Evolutionary conservation across 2,329 filamentous ascomycete genomes (phyloP).

Genomic region (Penicillium expansum): DNA sequence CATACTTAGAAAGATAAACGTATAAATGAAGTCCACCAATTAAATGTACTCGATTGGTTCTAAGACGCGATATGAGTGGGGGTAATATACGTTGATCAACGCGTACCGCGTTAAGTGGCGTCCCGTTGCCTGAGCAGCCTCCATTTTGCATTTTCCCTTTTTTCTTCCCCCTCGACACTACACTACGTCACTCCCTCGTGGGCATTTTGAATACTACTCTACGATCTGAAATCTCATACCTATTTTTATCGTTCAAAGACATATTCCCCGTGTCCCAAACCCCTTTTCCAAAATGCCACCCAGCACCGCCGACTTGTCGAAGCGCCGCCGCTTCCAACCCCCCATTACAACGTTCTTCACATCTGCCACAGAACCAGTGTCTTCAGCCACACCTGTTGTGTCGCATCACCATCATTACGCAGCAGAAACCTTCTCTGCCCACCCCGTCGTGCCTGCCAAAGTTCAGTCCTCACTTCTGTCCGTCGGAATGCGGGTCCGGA

Average conservation of each 20-base stretch:
- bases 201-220: neutral
- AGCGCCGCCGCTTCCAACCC: slow-evolving; percentile 47
- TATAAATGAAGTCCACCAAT: neutral
- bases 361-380: slow-evolving; percentile 15
- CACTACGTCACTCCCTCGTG: slow-evolving; percentile 4
- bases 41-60: neutral
- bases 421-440: slow-evolving; percentile 38
- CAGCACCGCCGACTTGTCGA: slow-evolving; percentile 30
- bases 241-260: neutral
- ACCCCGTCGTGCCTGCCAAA: slow-evolving; percentile 58
- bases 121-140: slow-evolving; percentile 2
- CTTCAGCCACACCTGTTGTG: slow-evolving; percentile 16
- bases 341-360: slow-evolving; percentile 43
- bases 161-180: neutral
- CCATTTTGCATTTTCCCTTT: neutral
- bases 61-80: no score
- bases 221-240: neutral
- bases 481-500: slow-evolving; percentile 92
- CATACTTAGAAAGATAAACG: no score
- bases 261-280: neutral
- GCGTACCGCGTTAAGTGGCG: slow-evolving; percentile 6
- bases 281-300: slow-evolving; percentile 13
- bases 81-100: neutral
- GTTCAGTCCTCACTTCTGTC: slow-evolving; percentile 81
- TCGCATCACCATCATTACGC: slow-evolving; percentile 45